Evolutionary conservation across 2,329 filamentous ascomycete genomes (phyloP), one percentile per base, ranked within the genome.

Genomic region (Chaetomiaceae sp.): DNA sequence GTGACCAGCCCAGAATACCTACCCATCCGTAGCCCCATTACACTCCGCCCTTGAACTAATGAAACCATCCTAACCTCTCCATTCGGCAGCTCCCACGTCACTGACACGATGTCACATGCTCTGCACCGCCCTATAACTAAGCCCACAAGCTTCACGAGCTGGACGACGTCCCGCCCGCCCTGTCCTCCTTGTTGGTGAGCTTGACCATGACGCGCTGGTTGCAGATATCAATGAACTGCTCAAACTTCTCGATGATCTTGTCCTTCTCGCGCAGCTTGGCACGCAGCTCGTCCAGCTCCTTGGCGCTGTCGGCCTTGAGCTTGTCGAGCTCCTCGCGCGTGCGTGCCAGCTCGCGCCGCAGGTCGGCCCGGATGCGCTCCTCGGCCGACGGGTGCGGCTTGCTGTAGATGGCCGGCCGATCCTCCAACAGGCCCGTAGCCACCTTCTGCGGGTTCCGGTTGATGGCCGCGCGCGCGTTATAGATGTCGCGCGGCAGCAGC

Each of bases 221-320:
- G 60, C 79, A 83, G 45, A 84, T 81, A 61, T 84, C 80, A 57
- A 84, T 83, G 44, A 84, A 84, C 74, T 81, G 80, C 63, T 84
- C 79, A 55, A 83, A 84, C 58, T 76, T 79, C 50, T 73, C 64
- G 45, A 84, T 83, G 49, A 76, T 72, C 57, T 74, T 72, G 50
- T 82, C 76, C 62, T 83, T 83, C 49, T 84, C 78, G 33, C 73
- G 74, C 14, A 90, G 62, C 57, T 79, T 72, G 45, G 72, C 68
- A 56, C 79, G 78, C 47, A 84, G 63, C 1, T 72, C 70, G 14
- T 77, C 77, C 34, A 83, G 72, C 57, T 80, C 74, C 47, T 79
- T 78, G 48, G 75, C 67, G 43, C 68, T 76, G 4, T 81, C 76
- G 33, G 76, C 74, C 52, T 74, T 72, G 42, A 78, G 59, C 57